Base-by-base conservation (phyloP, 2,329 filamentous ascomycete species). In the Thielaviopsis euricoi region DNA sequence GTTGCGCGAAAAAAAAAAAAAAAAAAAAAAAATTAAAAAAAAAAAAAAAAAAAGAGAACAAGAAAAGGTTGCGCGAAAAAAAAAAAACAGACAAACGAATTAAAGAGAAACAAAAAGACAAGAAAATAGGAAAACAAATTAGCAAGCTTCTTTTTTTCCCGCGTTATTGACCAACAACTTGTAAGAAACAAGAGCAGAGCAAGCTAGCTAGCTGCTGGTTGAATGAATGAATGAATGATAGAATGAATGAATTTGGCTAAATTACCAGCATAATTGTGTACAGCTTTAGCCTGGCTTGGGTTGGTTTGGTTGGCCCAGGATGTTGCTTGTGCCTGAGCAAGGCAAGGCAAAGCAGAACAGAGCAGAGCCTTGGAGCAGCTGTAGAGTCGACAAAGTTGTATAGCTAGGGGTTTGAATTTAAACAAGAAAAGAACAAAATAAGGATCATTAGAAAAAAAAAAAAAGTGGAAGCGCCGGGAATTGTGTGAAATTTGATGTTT, bases 241-340 rank as follows among this genome's bases (percentile, higher is more conserved):
- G 26, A n/a, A 22, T 46, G 33, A 26, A n/a, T 43, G 53, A 48
- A 55, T 55, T 55, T 55, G 53, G 53, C 53, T 43, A 55, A 55
- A 48, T 29, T 55, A 55, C 43, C 46, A 43, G 53, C 53, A 22
- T 33, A 21, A 21, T 49, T 26, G n/a, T n/a, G n/a, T n/a, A n/a
- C n/a, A n/a, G n/a, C n/a, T n/a, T n/a, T n/a, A n/a, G n/a, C n/a
- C n/a, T n/a, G n/a, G n/a, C n/a, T n/a, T n/a, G n/a, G n/a, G n/a
- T n/a, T n/a, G n/a, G n/a, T n/a, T n/a, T n/a, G n/a, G n/a, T n/a
- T n/a, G n/a, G n/a, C n/a, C n/a, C n/a, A n/a, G n/a, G n/a, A n/a
- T n/a, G n/a, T n/a, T n/a, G n/a, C n/a, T n/a, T n/a, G n/a, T n/a
- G n/a, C n/a, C n/a, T n/a, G n/a, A n/a, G n/a, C n/a, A n/a, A n/a